These are phyloP conservation scores for Dianthus caryophyllus DNA, from an alignment of 148 eudicot species.

Conservation along the genomic window DNA sequence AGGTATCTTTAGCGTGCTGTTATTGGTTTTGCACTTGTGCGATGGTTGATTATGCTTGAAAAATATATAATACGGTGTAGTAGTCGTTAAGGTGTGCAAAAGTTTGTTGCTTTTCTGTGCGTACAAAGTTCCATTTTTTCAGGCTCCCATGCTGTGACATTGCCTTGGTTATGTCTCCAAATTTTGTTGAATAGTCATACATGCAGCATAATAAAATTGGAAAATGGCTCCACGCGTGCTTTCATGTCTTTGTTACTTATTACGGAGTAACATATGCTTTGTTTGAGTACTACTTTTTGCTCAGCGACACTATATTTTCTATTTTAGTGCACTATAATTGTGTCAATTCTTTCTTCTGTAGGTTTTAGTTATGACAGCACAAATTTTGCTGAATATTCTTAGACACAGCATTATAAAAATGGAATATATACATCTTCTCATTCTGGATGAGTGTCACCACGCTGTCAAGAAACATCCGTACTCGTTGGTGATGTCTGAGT, in stretches of 20 bases:
- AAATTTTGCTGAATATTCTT: conserved; percentile 88
- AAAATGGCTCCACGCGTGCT: background rate
- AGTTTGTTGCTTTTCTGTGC: background rate
- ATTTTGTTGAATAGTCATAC: no score
- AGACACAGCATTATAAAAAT: conserved; percentile 96
- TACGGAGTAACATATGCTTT: background rate
- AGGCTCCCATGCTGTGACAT: background rate
- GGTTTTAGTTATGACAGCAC: conserved; percentile 99
- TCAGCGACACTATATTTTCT: background rate
- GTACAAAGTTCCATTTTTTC: background rate
- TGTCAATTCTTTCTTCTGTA: conserved; percentile 28
- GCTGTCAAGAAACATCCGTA: conserved; percentile 99
- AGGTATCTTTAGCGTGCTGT: conserved; percentile 38
- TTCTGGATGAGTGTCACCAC: conserved; percentile 99
- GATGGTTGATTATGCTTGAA: background rate
- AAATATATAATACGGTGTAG: background rate
- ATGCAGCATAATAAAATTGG: no score
- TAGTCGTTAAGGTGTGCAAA: background rate
- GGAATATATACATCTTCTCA: conserved; percentile 87
- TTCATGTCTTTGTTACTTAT: background rate
- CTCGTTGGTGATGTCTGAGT: conserved; percentile 97
- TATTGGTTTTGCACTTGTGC: background rate
- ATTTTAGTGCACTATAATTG: background rate
- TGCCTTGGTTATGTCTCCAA: background rate
- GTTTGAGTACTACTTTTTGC: background rate